phyloP scores from a whole-genome alignment of 345 rosid species.

The Eutrema japonicum region DNA sequence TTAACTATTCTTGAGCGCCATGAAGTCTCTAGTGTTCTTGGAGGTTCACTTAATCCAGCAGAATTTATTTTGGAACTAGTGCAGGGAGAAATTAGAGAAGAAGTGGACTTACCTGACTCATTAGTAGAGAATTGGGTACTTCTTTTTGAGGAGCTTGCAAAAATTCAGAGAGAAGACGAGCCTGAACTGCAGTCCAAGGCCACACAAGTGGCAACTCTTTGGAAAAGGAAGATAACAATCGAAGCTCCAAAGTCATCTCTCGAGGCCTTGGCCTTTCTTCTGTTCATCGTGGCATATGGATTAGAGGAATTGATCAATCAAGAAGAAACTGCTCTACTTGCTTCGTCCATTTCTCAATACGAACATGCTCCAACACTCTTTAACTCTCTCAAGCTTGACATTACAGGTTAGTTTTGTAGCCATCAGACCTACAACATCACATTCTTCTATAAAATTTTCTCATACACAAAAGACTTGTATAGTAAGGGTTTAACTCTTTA shows the following conservation, averaged over 20 bases:
- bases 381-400: not conserved
- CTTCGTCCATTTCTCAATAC: slow-evolving; percentile 28
- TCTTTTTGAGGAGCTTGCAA: slow-evolving; percentile 27
- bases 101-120: not conserved
- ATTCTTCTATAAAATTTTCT: not conserved
- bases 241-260: slow-evolving; percentile 34
- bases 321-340: slow-evolving; percentile 34
- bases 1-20: not conserved
- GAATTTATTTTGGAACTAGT: slow-evolving; percentile 28
- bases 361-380: slow-evolving; percentile 31
- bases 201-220: slow-evolving; percentile 16
- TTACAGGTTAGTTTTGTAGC: slow-evolving; percentile 21
- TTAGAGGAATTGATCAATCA: slow-evolving; percentile 9
- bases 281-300: slow-evolving; percentile 29
- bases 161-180: slow-evolving; percentile 12
- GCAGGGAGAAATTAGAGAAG: slow-evolving; percentile 3
- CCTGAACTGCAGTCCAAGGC: slow-evolving; percentile 27
- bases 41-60: slow-evolving; percentile 29
- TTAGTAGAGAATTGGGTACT: slow-evolving; percentile 8
- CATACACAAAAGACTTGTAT: not conserved
- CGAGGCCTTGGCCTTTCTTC: slow-evolving; percentile 36
- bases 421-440: not conserved
- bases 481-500: not conserved
- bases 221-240: slow-evolving; percentile 28
- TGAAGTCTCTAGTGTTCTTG: slow-evolving; percentile 18